Conservation (phyloP, 2,329 filamentous ascomycete genomes). For the Anthostomella pinea region DNA sequence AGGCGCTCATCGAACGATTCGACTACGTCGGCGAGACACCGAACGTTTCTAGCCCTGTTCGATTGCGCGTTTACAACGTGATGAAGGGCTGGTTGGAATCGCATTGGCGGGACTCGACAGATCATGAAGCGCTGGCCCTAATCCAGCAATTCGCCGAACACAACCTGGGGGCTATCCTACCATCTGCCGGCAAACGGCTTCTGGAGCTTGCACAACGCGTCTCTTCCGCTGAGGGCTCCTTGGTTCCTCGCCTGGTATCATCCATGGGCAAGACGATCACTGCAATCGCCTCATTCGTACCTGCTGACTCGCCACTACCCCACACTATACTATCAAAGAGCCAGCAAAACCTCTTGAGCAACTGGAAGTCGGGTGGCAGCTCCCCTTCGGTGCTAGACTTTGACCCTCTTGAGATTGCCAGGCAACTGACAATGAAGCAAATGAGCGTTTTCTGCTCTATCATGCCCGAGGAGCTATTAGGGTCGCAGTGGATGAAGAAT, state of each 20-base stretch:
- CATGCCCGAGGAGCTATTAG: conserved; percentile 85
- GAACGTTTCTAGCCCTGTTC: conserved; percentile 73
- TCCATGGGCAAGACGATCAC: conserved; percentile 87
- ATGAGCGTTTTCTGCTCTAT: conserved; percentile 91
- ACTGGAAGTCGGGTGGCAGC: conserved; percentile 70
- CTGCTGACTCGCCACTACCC: conserved; percentile 70
- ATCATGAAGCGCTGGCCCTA: conserved; percentile 69
- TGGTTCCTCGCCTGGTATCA: conserved; percentile 80
- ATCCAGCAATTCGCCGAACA: conserved; percentile 79
- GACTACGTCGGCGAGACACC: conserved; percentile 83
- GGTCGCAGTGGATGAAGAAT: conserved; percentile 92
- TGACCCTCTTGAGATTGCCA: conserved; percentile 83
- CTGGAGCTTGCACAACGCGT: conserved; percentile 78
- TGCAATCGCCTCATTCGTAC: conserved; percentile 66
- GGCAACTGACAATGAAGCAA: conserved; percentile 89
- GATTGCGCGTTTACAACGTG: conserved; percentile 89
- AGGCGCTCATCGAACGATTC: conserved; percentile 84
- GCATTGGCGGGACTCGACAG: conserved; percentile 84
- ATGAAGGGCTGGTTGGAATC: conserved; percentile 98
- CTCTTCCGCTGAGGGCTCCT: conserved; percentile 64
- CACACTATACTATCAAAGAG: conserved; percentile 69
- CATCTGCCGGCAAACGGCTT: conserved; percentile 76
- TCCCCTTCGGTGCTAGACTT: conserved; percentile 81
- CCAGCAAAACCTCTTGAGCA: conserved; percentile 68
- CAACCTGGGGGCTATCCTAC: conserved; percentile 65